Percentiles rank a stretch among this genome's conserved stretches.
Evolutionary conservation across 164 flowering plant species (phyloP).

Genomic region (Malania oleifera): DNA sequence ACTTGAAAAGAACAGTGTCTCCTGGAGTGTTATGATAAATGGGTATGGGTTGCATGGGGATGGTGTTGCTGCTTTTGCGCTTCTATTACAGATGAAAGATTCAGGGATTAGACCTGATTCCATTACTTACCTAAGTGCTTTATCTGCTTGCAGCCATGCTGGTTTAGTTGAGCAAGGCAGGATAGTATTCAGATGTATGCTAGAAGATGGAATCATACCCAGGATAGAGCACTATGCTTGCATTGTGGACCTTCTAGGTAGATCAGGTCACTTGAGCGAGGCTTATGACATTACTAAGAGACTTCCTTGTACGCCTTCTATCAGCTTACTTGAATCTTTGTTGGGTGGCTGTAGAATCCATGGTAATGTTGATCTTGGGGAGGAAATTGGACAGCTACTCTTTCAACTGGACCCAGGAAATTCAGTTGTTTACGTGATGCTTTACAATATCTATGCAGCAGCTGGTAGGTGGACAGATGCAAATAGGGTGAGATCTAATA

Average conservation of each 20-base stretch:
- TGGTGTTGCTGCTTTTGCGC: conserved; percentile 33
- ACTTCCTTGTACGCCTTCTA: conserved; percentile 29
- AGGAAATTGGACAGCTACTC: conserved; percentile 28
- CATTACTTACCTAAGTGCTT: conserved; percentile 31
- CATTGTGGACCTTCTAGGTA: conserved; percentile 55
- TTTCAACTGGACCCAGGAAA: conserved; percentile 32
- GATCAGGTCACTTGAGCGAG: conserved; percentile 45
- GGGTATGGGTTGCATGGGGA: conserved; percentile 51
- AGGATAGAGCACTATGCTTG: conserved; percentile 53
- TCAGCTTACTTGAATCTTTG: conserved; percentile 37
- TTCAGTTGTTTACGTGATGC: conserved; percentile 32
- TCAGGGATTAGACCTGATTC: conserved; percentile 36
- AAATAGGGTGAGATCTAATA: conserved; percentile 20
- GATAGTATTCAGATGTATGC: conserved; percentile 35
- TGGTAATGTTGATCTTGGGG: conserved; percentile 42
- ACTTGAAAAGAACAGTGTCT: conserved; percentile 29
- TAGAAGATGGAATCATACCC: conserved; percentile 30
- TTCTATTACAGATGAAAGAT: conserved; percentile 37
- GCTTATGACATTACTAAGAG: conserved; percentile 42
- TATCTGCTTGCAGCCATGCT: conserved; percentile 61
- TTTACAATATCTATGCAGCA: conserved; percentile 40
- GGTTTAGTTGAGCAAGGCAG: conserved; percentile 46
- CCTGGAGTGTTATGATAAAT: conserved; percentile 54
- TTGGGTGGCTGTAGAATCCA: conserved; percentile 53
- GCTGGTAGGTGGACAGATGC: conserved; percentile 42